A percentile compares a stretch with the other conserved stretches of the same genome.
phyloP scores from a whole-genome alignment of 2,329 filamentous ascomycete genomes.

The Sporothrix pallida region DNA sequence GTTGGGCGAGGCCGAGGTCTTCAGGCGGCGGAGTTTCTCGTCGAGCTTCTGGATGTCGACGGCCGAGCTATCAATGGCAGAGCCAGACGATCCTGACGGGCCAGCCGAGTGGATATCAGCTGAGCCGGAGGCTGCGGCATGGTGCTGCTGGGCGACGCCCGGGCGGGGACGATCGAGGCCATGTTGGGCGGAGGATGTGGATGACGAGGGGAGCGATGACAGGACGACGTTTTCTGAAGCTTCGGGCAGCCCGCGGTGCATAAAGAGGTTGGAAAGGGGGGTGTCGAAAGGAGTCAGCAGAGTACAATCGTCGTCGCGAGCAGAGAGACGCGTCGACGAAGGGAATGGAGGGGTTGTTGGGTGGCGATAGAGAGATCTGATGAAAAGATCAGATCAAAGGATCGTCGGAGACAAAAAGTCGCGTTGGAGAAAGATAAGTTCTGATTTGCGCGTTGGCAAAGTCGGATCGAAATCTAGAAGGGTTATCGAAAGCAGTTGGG shows the following conservation, averaged over 20 bases:
- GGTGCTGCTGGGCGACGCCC: constrained; percentile 43
- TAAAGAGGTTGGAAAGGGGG: constrained; percentile 55
- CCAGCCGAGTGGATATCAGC: too few relatives aligned
- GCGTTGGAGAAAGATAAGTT: not conserved
- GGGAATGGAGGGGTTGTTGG: not conserved
- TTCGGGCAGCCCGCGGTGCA: constrained; percentile 64
- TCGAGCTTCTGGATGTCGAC: constrained; percentile 53
- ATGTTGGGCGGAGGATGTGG: constrained; percentile 57
- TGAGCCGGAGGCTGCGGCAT: not conserved
- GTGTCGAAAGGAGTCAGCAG: not conserved
- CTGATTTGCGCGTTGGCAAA: constrained; percentile 11
- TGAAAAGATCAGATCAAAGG: not conserved
- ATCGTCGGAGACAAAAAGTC: not conserved
- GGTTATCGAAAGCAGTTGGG: not conserved
- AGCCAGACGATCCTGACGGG: not conserved
- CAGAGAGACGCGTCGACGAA: constrained; percentile 32
- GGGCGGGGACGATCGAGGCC: constrained; percentile 57
- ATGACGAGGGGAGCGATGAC: constrained; percentile 44
- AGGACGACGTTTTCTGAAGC: constrained; percentile 52
- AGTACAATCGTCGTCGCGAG: constrained; percentile 32
- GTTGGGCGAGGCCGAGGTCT: constrained; percentile 38
- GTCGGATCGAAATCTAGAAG: not conserved
- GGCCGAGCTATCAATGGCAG: constrained; percentile 41
- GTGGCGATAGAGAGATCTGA: not conserved
- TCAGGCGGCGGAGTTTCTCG: constrained; percentile 61